Base-by-base conservation (phyloP, 2,329 filamentous ascomycete genomes). In the Cladosporium cucumerinum region DNA sequence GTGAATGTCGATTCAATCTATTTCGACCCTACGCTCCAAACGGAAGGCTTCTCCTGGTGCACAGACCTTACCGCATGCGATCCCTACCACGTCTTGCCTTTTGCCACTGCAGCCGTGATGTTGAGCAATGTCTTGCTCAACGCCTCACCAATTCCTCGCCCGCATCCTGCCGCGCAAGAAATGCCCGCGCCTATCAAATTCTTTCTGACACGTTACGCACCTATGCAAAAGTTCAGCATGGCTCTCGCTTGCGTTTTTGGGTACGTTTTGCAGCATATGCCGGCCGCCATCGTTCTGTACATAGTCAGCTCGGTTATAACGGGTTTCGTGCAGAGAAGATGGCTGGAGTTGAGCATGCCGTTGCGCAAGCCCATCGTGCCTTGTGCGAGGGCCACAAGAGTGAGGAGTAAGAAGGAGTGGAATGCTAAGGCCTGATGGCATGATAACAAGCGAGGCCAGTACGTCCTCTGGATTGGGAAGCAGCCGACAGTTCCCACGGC, bases 1-100 rank as follows among this genome's bases (percentile, higher is more conserved):
- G 21, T 58, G 14, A 64, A 58, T 18, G n/a, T 52, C 14, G 51
- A 57, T 25, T 30, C 54, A 10, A 16, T 36, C 8, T 30, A 51
- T 14, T 64, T 64, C 34, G 83, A 86, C 68, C 80, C 81, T 3
- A 79, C 81, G 5, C 75, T 89, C 18, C 79, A 81, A 5, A 79
- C 73, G 8, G 86, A 87, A 75, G 86, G 86, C n/a, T 79, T 82
- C 3, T 76, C 86, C 1, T 89, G 86, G 86, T 87, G 87, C 64
- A 79, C 82, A 1, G 80, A 88, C 71, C 79, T 89, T 16, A 75
- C 85, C 5, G 70, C 79, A 0, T 76, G 83, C 10, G 86, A 89
- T 69, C 79, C 85, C 0, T 80, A 79, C 2, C 75, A 81, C 2
- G 68, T 78, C 2, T 76, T 87, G 1, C 84, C 85, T 0, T 77